Evolutionary conservation across 441 rosid genomes (phyloP).

Genomic region (Jatropha podagrica): DNA sequence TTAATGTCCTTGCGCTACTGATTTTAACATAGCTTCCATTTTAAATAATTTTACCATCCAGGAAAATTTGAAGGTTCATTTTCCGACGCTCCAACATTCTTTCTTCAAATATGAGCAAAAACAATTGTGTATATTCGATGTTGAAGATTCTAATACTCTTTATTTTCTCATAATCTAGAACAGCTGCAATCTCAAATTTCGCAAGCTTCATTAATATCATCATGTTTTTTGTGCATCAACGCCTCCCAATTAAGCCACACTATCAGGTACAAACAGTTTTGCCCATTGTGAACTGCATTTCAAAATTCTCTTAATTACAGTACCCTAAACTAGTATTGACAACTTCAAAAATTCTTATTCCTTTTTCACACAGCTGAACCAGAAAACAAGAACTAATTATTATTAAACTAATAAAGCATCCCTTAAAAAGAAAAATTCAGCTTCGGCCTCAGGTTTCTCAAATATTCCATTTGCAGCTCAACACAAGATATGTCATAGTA

Average conservation of each 20-base stretch:
- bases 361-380: not conserved
- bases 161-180: not conserved
- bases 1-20: not conserved
- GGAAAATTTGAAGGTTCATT: not conserved
- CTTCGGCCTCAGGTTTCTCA: not conserved
- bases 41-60: not conserved
- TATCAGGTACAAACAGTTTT: not conserved
- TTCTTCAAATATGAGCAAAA: not conserved
- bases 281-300: not conserved
- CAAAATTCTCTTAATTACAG: not conserved
- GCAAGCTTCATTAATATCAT: not conserved
- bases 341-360: not conserved
- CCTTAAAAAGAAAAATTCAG: not conserved
- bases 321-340: not conserved
- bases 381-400: not conserved
- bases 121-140: not conserved
- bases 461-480: not conserved
- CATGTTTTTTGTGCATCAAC: not conserved
- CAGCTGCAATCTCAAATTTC: not conserved
- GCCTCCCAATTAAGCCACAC: not conserved
- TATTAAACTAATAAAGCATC: not conserved
- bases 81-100: not conserved
- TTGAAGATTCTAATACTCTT: not conserved
- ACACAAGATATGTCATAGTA: not conserved
- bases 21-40: not conserved